Percentiles rank a stretch among this genome's conserved stretches.
These are phyloP conservation scores for Colletotrichum spinosum DNA, from an alignment of 2,329 filamentous ascomycete genomes.

Conservation along the genomic window DNA sequence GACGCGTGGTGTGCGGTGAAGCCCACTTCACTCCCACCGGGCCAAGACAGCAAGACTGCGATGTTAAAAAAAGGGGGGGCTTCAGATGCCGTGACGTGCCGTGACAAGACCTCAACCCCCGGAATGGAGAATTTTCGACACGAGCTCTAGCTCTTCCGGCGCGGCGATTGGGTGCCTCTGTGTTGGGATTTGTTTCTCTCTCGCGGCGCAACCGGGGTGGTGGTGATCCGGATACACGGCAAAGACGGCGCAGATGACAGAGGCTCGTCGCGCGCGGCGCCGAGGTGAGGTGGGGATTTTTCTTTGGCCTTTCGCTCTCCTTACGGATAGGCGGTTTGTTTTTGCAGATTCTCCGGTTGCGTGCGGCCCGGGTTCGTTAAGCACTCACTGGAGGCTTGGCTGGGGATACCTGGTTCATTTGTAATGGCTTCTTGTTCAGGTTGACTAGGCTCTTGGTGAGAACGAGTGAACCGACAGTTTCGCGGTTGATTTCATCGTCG, in stretches of 20 bases:
- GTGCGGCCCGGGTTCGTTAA: neutral
- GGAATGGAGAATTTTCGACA: constrained; percentile 1
- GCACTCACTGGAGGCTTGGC: constrained; percentile 8
- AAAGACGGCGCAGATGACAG: constrained; percentile 11
- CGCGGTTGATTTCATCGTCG: constrained; percentile 6
- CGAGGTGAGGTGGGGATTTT: constrained; percentile 14
- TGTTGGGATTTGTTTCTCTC: neutral
- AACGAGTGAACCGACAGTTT: neutral
- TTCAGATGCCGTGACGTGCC: too few species aligned
- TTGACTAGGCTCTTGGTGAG: neutral
- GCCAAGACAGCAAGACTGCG: constrained; percentile 1
- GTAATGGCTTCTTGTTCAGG: neutral
- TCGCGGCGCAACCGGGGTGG: neutral
- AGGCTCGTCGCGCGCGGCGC: constrained; percentile 26
- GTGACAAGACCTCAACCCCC: too few species aligned
- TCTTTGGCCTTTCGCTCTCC: neutral
- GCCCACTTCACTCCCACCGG: neutral
- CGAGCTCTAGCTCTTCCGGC: neutral
- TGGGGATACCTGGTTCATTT: neutral
- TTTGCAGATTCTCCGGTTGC: neutral
- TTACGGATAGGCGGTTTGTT: neutral
- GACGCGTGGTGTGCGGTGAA: neutral
- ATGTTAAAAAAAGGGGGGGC: neutral
- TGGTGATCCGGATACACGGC: constrained; percentile 18
- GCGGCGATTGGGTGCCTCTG: neutral